Evolutionary conservation across 192 early-diverging fungal species (phyloP), one percentile per base, ranked within the genome.

Genomic region (Podila minutissima): DNA sequence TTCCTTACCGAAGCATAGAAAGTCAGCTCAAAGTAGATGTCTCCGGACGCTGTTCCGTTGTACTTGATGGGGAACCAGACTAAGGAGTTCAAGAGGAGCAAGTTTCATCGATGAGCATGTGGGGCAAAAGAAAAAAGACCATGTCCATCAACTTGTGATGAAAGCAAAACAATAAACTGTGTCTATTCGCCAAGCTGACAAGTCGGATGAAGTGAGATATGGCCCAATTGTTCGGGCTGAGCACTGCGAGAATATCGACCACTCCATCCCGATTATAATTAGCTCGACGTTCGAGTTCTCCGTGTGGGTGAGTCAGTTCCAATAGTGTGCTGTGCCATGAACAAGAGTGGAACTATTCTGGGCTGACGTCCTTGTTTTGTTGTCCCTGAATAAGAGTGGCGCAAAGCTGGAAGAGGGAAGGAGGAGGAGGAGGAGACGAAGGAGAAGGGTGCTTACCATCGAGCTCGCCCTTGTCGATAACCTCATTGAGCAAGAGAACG

Each of bases 21-120:
- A 20, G 87, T 89, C 62, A 89, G 51, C 58, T 89, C 87, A 12
- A 89, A 74, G 57, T 87, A 89, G 22, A 89, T 81, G 55, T 89
- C 83, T 13, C 87, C 87, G 12, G 84, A 75, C 0, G 65, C 20
- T n/a, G 83, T 66, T 48, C 84, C 83, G 38, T 84, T 85, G 66
- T 82, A 82, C 20, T 69, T 71, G 49, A 89, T 75, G 38, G 76
- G 82, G 50, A 83, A 86, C 87, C 87, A 89, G 22, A 84, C 87
- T 89, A 75, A 6, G 8, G 26, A 22, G 6, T 22, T 66, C 11
- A 20, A 10, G 20, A 64, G 37, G 62, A 20, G 12, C 41, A 46
- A 17, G 12, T 17, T 46, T 17, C 49, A 55, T 10, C 29, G 2
- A 66, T 46, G 0, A 46, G 41, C 41, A 66, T 38, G 38, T 28